Base-by-base conservation (phyloP, 2,329 filamentous ascomycete genomes). In the Bipolaris oryzae region DNA sequence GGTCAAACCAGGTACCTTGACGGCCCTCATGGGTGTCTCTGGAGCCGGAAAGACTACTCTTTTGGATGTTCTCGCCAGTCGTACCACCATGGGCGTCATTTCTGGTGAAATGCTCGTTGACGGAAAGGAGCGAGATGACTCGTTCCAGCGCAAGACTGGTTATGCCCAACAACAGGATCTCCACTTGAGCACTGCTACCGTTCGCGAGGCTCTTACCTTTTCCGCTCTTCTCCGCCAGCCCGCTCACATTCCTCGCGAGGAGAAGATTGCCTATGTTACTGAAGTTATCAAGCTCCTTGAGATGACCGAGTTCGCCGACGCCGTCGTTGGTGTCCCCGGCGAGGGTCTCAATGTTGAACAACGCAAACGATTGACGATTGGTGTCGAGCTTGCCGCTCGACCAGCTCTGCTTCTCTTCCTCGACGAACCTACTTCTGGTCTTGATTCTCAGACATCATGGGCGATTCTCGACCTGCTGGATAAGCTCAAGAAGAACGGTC, bases 371-470 rank as follows among this genome's bases (percentile, higher is more conserved):
- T 79, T 88, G 6, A 87, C 82, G 1, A 85, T 85, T 43, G 83
- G 79, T 43, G 81, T 85, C 18, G 71, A 79, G 9, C 68, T 77
- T 7, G 66, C 72, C 0, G 64, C 67, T 2, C 49, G 49, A 21
- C 67, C 67, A 28, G 39, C 50, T 9, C 44, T 62, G 1, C 61
- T 70, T 2, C 38, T 68, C 2, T 69, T 70, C 3, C 41, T 60
- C 21, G 67, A 91, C 59, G 89, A 92, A 74, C 89, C 89, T 0
- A 91, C 89, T 0, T 89, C 91, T 20, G 92, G 92, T 79, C 87
- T 96, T 21, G 93, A 96, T 76, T 89, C 86, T 1, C 59, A 62
- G 25, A 95, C 92, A 1, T 92, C 92, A 0, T 96, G 90, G 90
- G 89, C 90, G 52, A 96, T 96, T 69, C 83, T 90, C 49, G 87